Evolutionary conservation across 108 stramenopile genomes (phyloP), one percentile per base, ranked within the genome.

Genomic region (Pseudonitzschia multistriata): DNA sequence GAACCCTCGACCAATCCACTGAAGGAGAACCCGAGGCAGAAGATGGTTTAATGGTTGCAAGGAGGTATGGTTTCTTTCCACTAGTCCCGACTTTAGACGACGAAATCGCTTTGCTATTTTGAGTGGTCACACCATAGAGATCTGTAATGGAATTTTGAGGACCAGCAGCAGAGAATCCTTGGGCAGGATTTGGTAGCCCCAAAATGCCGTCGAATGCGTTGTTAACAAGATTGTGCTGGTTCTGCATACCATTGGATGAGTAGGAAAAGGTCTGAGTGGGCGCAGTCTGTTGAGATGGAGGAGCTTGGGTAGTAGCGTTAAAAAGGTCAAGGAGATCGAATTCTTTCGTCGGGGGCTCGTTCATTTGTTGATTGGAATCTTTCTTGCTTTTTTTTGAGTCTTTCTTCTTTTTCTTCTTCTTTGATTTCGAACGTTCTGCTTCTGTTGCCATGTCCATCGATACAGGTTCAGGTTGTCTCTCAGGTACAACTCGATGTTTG

Each of bases 191-290:
- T 64, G 79, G 50, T 67, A 94, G 69, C 0, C 83, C 85, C 13
- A 91, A 71, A 22, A 94, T 74, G 74, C 89, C 92, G 54, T 88
- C 92, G 72, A 94, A 94, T 49, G 88, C 88, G 66, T 62, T 75
- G 67, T 76, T 79, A 47, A 88, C 82, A 3, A 86, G 61, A 66
- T 83, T 85, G 30, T 22, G 39, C 22, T 40, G 39, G 13, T 21
- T 49, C 49, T 57, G 67, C 33, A 45, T 62, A 2, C 39, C 17
- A 61, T 52, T 42, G 10, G 57, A 24, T 0, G 74, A 21, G 28
- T 59, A 37, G 31, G 71, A 14, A 25, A 28, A 21, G 50, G 78
- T 35, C 56, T 40, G 64, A 14, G 60, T 60, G 15, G 71, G 50
- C 28, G 33, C 14, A 17, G 33, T 30, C 14, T 50, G 15, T n/a